A percentile compares a stretch with the other conserved stretches of the same genome.
Evolutionary conservation across 768 basidiomycete species (phyloP).

Genomic region (Krasilnikovozyma curviuscula): DNA sequence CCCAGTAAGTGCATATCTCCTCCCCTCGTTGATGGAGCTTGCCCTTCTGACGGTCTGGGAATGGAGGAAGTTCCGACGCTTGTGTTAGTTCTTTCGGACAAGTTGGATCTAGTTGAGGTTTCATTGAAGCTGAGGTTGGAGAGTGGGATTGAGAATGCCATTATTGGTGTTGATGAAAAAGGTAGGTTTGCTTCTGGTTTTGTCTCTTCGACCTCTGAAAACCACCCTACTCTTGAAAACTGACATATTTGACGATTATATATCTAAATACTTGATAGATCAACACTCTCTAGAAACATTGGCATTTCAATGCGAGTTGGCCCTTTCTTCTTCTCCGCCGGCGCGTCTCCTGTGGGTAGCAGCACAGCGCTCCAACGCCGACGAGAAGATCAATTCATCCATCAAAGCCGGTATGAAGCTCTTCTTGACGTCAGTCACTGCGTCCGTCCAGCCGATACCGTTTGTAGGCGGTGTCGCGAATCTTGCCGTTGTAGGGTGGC

Average conservation of each 20-base stretch:
- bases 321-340: too few relatives aligned
- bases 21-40: too few relatives aligned
- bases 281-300: too few relatives aligned
- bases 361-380: constrained; percentile 8
- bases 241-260: too few relatives aligned
- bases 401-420: constrained; percentile 8
- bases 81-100: not conserved
- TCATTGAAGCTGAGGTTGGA: not conserved
- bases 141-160: not conserved
- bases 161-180: too few relatives aligned
- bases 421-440: not conserved
- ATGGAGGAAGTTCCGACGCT: not conserved
- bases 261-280: too few relatives aligned
- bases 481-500: not conserved
- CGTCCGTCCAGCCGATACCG: constrained; percentile 6
- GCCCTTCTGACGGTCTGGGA: too few relatives aligned
- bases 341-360: constrained; percentile 11
- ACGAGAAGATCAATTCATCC: constrained; percentile 6
- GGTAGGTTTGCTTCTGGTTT: too few relatives aligned
- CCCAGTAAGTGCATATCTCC: too few relatives aligned
- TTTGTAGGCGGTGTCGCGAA: constrained; percentile 11
- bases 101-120: not conserved
- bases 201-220: too few relatives aligned
- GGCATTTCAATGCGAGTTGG: too few relatives aligned
- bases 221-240: too few relatives aligned